Conservation (phyloP, 177 flowering plant species). For the Vitis hybrid region DNA sequence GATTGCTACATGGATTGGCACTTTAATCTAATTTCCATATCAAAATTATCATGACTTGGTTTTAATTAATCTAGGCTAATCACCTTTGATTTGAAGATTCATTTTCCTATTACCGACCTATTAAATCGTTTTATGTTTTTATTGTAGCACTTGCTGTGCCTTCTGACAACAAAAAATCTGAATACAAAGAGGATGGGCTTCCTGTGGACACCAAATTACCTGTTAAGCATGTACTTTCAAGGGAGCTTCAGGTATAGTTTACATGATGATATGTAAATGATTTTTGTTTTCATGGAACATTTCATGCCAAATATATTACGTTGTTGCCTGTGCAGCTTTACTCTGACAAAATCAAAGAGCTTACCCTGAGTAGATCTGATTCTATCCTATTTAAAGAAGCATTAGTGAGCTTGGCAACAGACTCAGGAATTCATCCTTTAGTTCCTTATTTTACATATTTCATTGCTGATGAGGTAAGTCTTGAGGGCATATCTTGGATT, state of each 20-base stretch:
- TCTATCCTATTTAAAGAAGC: constrained; percentile 72
- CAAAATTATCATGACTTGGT: background rate
- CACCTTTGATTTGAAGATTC: background rate
- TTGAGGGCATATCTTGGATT: background rate
- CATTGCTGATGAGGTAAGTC: constrained; percentile 82
- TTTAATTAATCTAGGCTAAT: background rate
- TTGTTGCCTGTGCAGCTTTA: constrained; percentile 59
- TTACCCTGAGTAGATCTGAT: constrained; percentile 54
- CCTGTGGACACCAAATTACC: no score
- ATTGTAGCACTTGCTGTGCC: constrained; percentile 49
- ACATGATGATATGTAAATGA: no score
- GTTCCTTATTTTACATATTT: constrained; percentile 85
- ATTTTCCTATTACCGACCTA: background rate
- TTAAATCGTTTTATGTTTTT: background rate
- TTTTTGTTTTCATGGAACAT: background rate
- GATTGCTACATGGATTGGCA: background rate
- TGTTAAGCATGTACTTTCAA: no score
- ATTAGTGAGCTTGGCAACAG: constrained; percentile 75
- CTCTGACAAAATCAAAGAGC: constrained; percentile 82
- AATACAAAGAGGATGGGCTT: no score
- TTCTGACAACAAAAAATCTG: constrained; percentile 31
- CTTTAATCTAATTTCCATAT: background rate
- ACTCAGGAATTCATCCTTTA: constrained; percentile 89
- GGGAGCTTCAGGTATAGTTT: no score
- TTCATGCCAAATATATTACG: background rate